Evolutionary conservation across 441 rosid genomes (phyloP).

Genomic region (Brassica balearica): DNA sequence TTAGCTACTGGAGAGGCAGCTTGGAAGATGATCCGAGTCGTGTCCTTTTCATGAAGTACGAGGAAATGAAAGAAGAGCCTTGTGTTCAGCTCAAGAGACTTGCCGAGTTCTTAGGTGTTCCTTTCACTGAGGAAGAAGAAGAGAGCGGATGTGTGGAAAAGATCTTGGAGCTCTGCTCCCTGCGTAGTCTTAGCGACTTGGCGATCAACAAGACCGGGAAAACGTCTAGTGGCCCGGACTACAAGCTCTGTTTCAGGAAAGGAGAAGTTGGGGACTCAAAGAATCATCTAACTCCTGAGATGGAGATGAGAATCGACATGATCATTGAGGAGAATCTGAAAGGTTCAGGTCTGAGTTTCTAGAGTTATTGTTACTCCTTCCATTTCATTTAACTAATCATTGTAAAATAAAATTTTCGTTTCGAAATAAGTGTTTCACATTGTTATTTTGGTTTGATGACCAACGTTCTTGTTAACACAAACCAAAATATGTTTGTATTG

Average conservation of each 20-base stretch:
- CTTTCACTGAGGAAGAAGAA: background rate
- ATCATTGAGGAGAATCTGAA: background rate
- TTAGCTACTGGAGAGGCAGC: background rate
- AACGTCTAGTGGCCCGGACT: background rate
- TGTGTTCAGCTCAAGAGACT: background rate
- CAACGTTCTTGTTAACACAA: background rate
- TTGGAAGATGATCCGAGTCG: background rate
- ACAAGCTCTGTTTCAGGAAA: background rate
- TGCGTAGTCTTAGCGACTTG: background rate
- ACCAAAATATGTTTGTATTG: too few relatives aligned
- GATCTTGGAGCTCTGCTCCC: background rate
- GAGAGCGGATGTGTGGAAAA: background rate
- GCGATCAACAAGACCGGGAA: background rate
- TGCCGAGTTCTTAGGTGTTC: background rate
- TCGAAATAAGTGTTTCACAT: too few relatives aligned
- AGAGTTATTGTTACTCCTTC: background rate
- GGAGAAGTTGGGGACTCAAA: background rate
- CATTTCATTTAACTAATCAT: too few relatives aligned
- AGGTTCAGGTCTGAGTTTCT: background rate
- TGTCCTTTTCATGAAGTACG: background rate
- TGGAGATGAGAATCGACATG: background rate
- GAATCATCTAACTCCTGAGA: background rate
- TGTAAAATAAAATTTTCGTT: too few relatives aligned
- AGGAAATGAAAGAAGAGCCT: background rate
- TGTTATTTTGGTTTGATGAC: background rate